Conservation (phyloP, 2,329 filamentous ascomycete species). For the Keithomyces neogunnii region DNA sequence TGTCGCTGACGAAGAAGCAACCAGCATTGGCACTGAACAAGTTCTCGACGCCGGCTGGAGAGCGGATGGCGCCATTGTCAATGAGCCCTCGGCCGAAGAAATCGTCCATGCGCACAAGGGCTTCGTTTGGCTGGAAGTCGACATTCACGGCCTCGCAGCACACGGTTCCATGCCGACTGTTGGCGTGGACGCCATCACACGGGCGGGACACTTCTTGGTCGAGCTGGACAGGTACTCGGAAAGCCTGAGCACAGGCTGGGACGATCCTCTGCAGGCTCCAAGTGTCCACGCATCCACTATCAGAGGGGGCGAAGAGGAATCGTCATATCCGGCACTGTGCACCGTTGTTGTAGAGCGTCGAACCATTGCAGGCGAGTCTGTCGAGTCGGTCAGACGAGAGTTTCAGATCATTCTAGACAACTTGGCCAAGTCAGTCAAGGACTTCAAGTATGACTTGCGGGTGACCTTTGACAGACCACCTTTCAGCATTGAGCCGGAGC, state of each 20-base stretch:
- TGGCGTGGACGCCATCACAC: constrained; percentile 41
- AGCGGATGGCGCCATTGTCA: constrained; percentile 42
- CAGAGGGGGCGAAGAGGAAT: constrained; percentile 40
- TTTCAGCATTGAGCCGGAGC: constrained; percentile 28
- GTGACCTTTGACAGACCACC: constrained; percentile 33
- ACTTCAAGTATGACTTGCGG: constrained; percentile 31
- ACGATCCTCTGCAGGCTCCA: constrained; percentile 25
- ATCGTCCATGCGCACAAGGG: constrained; percentile 41
- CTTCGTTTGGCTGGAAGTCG: constrained; percentile 37
- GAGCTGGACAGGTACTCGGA: constrained; percentile 33
- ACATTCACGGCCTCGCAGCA: constrained; percentile 30
- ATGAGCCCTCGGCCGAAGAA: constrained; percentile 35
- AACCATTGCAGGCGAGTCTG: constrained; percentile 35
- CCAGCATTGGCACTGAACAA: constrained; percentile 41
- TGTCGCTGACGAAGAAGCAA: constrained; percentile 45
- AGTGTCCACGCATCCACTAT: constrained; percentile 40
- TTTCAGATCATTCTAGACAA: constrained; percentile 26
- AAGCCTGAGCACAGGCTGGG: constrained; percentile 18
- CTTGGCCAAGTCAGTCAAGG: constrained; percentile 21
- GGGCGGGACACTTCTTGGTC: constrained; percentile 37
- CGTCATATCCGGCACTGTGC: constrained; percentile 42
- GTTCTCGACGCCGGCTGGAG: constrained; percentile 42
- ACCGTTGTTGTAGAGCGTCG: constrained; percentile 39
- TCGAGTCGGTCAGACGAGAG: constrained; percentile 26
- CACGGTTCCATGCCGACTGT: constrained; percentile 34